Evolutionary conservation across 2,329 filamentous ascomycete species (phyloP).

Genomic region (Leptographium flavum): DNA sequence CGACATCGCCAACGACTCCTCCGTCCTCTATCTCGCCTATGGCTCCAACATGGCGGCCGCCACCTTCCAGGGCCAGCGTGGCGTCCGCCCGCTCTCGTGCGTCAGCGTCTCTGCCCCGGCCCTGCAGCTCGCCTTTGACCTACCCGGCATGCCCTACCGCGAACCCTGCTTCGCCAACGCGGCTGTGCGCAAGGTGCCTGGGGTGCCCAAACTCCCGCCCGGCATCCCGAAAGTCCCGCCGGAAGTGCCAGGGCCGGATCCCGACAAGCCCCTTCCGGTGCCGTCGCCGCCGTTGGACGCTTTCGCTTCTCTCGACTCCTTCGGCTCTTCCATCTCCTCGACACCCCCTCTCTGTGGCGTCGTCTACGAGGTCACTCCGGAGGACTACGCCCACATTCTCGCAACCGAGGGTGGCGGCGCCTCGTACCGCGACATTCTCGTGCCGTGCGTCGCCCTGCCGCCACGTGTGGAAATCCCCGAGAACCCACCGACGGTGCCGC

Average conservation of each 20-base stretch:
- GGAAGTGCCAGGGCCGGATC: constrained; percentile 9
- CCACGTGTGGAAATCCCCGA: constrained; percentile 44
- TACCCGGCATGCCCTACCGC: constrained; percentile 70
- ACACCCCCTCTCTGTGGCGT: constrained; percentile 57
- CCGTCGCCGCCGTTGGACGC: neutral
- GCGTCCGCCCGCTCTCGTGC: constrained; percentile 67
- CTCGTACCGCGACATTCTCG: constrained; percentile 70
- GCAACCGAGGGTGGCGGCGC: constrained; percentile 79
- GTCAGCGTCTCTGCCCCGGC: constrained; percentile 71
- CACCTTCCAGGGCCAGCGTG: constrained; percentile 65
- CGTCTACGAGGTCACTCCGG: constrained; percentile 80
- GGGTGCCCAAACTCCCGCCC: constrained; percentile 16
- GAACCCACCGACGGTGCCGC: constrained; percentile 43
- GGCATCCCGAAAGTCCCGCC: no score
- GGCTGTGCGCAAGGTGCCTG: constrained; percentile 29
- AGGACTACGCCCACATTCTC: constrained; percentile 76
- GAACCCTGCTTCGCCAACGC: constrained; percentile 92
- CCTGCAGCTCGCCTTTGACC: constrained; percentile 67
- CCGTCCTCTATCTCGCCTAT: constrained; percentile 73
- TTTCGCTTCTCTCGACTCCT: no score
- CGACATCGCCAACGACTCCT: neutral
- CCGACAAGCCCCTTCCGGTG: constrained; percentile 7
- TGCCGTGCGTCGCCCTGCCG: constrained; percentile 61
- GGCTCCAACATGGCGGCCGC: constrained; percentile 75
- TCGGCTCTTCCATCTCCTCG: no score